A percentile compares a stretch with the other conserved stretches of the same genome.
These are phyloP conservation scores for Neurospora hispaniola DNA, from an alignment of 495 filamentous ascomycete species.

Conservation along the genomic window DNA sequence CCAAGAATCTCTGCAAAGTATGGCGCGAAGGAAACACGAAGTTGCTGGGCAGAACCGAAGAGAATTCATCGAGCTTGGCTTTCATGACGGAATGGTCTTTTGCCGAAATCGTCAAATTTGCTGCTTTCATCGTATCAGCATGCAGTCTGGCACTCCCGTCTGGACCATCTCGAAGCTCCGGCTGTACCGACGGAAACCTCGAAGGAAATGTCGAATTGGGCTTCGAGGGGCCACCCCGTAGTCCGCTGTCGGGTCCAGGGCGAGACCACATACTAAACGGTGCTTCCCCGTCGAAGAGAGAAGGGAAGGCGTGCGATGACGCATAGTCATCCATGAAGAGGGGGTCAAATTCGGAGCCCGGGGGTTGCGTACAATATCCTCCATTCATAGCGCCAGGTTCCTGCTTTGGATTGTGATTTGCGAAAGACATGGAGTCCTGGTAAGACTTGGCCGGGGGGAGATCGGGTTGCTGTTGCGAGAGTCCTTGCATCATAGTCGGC, in stretches of 20 bases:
- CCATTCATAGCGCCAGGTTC: slow-evolving; percentile 30
- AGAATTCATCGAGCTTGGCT: slow-evolving; percentile 54
- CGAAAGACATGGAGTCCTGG: slow-evolving; percentile 32
- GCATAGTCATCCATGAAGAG: slow-evolving; percentile 43
- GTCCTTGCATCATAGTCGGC: slow-evolving; percentile 32
- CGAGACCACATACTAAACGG: slow-evolving; percentile 35
- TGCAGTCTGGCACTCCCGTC: slow-evolving; percentile 33
- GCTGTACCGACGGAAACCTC: slow-evolving; percentile 55
- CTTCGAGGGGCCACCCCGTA: slow-evolving; percentile 32
- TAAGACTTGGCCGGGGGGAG: slow-evolving; percentile 36
- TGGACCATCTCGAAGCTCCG: slow-evolving; percentile 49
- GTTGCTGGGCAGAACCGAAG: slow-evolving; percentile 51
- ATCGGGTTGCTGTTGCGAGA: slow-evolving; percentile 25
- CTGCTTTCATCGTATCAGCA: slow-evolving; percentile 29
- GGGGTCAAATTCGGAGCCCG: slow-evolving; percentile 30
- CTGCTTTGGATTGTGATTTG: slow-evolving; percentile 30
- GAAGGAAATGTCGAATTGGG: slow-evolving; percentile 58
- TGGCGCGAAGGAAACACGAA: slow-evolving; percentile 56
- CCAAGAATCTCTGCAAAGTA: slow-evolving; percentile 53
- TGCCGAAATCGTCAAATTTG: slow-evolving; percentile 57
- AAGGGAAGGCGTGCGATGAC: slow-evolving; percentile 37
- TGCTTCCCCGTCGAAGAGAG: slow-evolving; percentile 37
- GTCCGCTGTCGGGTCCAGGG: slow-evolving; percentile 25
- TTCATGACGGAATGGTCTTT: slow-evolving; percentile 52
- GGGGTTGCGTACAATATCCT: slow-evolving; percentile 28